Evolutionary conservation across 192 early-diverging fungal genomes (phyloP).

Genomic region (Haplosporangium gracile): DNA sequence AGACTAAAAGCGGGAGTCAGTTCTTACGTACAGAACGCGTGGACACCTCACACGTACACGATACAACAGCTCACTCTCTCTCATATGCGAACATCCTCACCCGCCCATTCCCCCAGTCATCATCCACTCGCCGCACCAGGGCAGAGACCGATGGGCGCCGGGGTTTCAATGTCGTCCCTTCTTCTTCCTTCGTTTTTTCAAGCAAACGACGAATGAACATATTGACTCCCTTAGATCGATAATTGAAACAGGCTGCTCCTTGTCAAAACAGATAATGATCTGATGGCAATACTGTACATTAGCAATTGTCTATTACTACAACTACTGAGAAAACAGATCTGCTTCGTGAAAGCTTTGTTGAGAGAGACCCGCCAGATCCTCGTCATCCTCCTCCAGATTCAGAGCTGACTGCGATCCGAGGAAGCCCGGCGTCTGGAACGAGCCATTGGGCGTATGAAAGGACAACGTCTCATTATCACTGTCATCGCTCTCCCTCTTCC

Average conservation of each 20-base stretch:
- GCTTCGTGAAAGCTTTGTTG: not conserved
- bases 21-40: constrained; percentile 4
- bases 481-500: not conserved
- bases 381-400: not conserved
- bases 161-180: not conserved
- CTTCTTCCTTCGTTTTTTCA: not conserved
- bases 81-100: not conserved
- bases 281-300: no score
- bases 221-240: not conserved
- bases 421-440: not conserved
- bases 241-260: not conserved
- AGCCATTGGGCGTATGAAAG: not conserved
- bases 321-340: not conserved
- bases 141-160: not conserved
- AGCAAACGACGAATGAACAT: not conserved
- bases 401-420: not conserved
- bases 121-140: not conserved
- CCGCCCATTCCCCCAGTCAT: not conserved
- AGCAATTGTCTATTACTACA: not conserved
- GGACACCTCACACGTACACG: not conserved
- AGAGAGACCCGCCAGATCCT: not conserved
- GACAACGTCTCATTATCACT: not conserved
- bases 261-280: not conserved
- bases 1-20: not conserved
- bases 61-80: not conserved